Conservation (phyloP, 2,329 filamentous ascomycete species). For the Davidsoniella virescens region DNA sequence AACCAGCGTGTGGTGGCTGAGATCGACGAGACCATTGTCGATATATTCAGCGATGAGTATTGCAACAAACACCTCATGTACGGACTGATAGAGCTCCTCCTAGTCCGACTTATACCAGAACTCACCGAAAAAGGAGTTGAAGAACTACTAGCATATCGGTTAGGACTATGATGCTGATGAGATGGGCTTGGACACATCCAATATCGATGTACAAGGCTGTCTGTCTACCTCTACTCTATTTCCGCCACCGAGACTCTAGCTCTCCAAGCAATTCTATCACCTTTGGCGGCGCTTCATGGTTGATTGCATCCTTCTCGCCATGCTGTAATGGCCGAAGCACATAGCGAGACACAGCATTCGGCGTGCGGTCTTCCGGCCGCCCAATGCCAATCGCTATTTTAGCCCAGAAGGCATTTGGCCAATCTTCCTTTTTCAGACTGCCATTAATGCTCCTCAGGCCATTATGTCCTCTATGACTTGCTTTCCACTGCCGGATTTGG, state of each 20-base stretch:
- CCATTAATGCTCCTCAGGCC: conserved; percentile 52
- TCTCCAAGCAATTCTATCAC: conserved; percentile 34
- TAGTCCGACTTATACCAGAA: conserved; percentile 76
- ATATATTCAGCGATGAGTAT: conserved; percentile 65
- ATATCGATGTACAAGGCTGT: neutral
- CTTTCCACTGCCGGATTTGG: conserved; percentile 43
- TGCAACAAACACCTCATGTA: conserved; percentile 90
- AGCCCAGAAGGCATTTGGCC: conserved; percentile 27
- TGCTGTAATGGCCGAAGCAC: conserved; percentile 54
- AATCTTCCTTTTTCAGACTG: conserved; percentile 28
- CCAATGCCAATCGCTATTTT: conserved; percentile 76
- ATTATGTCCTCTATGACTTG: conserved; percentile 56
- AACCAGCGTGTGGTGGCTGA: conserved; percentile 37
- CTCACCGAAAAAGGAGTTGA: conserved; percentile 53
- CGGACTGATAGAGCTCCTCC: conserved; percentile 59
- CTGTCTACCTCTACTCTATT: neutral
- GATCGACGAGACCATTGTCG: conserved; percentile 49
- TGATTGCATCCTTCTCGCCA: conserved; percentile 33
- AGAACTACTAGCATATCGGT: conserved; percentile 59
- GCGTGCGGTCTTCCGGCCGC: conserved; percentile 54
- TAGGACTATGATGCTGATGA: conserved; percentile 22
- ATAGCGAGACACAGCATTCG: conserved; percentile 53
- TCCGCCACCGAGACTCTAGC: conserved; percentile 26
- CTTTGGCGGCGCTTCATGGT: conserved; percentile 32
- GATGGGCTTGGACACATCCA: neutral